Percentiles rank a stretch among this genome's conserved stretches.
Conservation (phyloP, 225 moss, liverwort and hornwort species). For the Neckera pumila region DNA sequence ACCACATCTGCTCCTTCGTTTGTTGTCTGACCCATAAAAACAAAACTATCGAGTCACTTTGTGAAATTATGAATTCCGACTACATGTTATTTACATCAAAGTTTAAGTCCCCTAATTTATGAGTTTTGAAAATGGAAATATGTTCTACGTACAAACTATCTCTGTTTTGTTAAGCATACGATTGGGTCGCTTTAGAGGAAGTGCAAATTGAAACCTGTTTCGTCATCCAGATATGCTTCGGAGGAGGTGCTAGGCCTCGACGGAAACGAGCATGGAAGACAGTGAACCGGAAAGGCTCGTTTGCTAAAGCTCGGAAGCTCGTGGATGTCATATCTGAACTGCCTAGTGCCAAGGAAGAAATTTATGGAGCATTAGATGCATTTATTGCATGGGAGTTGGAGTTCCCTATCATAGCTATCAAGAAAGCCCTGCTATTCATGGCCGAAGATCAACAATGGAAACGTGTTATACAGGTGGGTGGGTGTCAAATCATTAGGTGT, state of each 20-base stretch:
- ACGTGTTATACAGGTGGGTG: constrained; percentile 73
- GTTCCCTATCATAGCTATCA: constrained; percentile 83
- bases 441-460: constrained; percentile 52
- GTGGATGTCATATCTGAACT: constrained; percentile 32
- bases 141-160: not conserved
- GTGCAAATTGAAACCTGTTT: not conserved
- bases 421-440: constrained; percentile 60
- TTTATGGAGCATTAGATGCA: constrained; percentile 79
- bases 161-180: not conserved
- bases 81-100: not conserved
- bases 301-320: constrained; percentile 69
- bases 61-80: not conserved
- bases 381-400: constrained; percentile 98
- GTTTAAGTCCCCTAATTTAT: not conserved
- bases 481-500: not conserved
- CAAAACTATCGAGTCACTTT: not conserved
- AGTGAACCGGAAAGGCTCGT: constrained; percentile 53
- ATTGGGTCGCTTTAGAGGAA: not conserved
- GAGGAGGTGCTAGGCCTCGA: constrained; percentile 75
- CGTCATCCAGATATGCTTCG: constrained; percentile 56
- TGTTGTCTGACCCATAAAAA: not conserved
- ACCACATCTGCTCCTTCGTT: not conserved
- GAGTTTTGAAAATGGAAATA: not conserved
- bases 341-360: constrained; percentile 84
- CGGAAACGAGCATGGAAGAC: constrained; percentile 84